Conservation (phyloP, 1,139 yeast species). For the Taphrina populina region DNA sequence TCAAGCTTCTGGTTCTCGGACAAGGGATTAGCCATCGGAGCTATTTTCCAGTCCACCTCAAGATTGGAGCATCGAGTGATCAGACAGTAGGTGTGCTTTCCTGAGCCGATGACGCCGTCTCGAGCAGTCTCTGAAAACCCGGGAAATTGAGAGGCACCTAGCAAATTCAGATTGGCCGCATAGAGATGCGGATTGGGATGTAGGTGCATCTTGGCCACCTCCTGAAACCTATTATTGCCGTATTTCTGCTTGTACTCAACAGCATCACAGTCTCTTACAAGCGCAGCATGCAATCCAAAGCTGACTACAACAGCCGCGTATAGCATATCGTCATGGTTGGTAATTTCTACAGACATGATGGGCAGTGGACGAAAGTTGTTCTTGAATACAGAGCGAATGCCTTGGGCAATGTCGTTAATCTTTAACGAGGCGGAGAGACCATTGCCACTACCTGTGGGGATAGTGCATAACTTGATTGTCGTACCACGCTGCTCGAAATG, state of each 20-base stretch:
- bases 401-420: conserved; percentile 16
- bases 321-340: not conserved
- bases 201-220: conserved; percentile 26
- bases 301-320: conserved; percentile 30
- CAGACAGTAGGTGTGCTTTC: conserved; percentile 23
- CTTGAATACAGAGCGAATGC: conserved; percentile 28
- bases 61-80: conserved; percentile 29
- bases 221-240: conserved; percentile 22
- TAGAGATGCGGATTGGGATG: conserved; percentile 20
- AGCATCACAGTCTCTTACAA: conserved; percentile 14
- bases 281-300: conserved; percentile 25
- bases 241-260: conserved; percentile 13
- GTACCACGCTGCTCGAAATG: conserved; percentile 8
- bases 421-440: conserved; percentile 19
- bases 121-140: not conserved
- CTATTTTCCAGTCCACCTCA: conserved; percentile 25
- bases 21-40: conserved; percentile 25
- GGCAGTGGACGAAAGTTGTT: conserved; percentile 17
- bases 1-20: conserved; percentile 12
- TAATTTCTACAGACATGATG: conserved; percentile 12
- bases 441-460: conserved; percentile 28
- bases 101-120: not conserved
- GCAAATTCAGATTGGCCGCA: conserved; percentile 2
- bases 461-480: conserved; percentile 19
- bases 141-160: conserved; percentile 5